Base-by-base conservation (phyloP, 495 filamentous ascomycete genomes). In the Talaromyces stipitatus region DNA sequence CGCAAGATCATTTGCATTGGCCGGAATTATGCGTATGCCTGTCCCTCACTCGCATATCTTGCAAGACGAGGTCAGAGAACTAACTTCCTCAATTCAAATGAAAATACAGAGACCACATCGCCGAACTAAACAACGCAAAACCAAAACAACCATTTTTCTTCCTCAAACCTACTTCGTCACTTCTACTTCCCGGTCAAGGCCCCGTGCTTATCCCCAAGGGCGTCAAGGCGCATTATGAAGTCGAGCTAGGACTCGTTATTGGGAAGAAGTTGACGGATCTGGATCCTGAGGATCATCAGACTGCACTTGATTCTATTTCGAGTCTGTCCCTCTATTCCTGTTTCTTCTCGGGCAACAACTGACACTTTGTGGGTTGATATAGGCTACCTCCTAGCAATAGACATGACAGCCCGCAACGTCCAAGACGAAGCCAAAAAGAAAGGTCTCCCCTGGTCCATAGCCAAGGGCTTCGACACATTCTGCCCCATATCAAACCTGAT, bases 111-210 rank as follows among this genome's bases (percentile, higher is more conserved):
- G 92, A 96, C 75, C 94, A 99, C 73, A 87, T 97, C 64, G 79
- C 85, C 63, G 94, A 99, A 78, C 81, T 99, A 63, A 90, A 90
- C 76, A 95, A 85, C 70, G 75, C 79, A 56, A 79, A 82, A 45
- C 91, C 94, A 55, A 90, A 89, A 69, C 88, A 95, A 67, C 94
- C 95, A 5, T 97, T 99, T 75, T 99, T 95, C 85, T 99, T 99
- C 83, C 82, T 96, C 59, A 99, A 99, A 80, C 95, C 94, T 5
- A 67, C 90, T 0, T 84, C 85, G 54, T 85, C 90, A 16, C 85
- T 99, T 60, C 81, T 96, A 1, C 78, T 85, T 14, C 91, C 92
- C 2, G 77, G 78, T 36, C 77, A 79, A 26, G 92, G 95, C 4
- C 88, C 91, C n/a, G 84, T 96, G 33, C 82, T 95, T 54, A 82